Evolutionary conservation across 805 yeast genomes (phyloP).

Genomic region (Cyberlindnera nakhonratchasimensis): DNA sequence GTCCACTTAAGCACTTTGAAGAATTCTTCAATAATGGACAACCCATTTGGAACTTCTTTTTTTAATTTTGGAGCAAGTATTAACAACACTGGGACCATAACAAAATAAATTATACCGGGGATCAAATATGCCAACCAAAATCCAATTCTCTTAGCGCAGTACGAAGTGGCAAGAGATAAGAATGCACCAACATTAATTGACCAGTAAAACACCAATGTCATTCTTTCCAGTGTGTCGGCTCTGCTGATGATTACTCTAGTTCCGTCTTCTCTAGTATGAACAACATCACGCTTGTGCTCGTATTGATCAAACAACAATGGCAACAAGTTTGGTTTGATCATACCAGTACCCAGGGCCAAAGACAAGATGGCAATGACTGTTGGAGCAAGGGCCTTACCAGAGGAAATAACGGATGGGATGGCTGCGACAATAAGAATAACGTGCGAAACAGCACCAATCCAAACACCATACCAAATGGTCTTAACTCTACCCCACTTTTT

Average conservation of each 20-base stretch:
- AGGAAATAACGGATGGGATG: slow-evolving; percentile 50
- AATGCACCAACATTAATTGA: slow-evolving; percentile 75
- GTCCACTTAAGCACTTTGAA: slow-evolving; percentile 40
- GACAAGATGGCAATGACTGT: slow-evolving; percentile 40
- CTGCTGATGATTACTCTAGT: slow-evolving; percentile 68
- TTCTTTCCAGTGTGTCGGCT: slow-evolving; percentile 64
- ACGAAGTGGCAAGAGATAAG: slow-evolving; percentile 73
- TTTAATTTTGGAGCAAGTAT: slow-evolving; percentile 28
- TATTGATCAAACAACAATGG: slow-evolving; percentile 75
- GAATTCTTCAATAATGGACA: slow-evolving; percentile 43
- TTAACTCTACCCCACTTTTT: slow-evolving; percentile 69
- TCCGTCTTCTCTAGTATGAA: slow-evolving; percentile 56
- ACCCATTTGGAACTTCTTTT: slow-evolving; percentile 29
- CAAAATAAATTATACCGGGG: slow-evolving; percentile 57
- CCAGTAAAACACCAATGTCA: slow-evolving; percentile 73
- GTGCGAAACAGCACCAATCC: slow-evolving; percentile 58
- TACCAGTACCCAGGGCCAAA: slow-evolving; percentile 77
- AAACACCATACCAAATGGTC: slow-evolving; percentile 60
- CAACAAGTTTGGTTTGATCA: slow-evolving; percentile 69
- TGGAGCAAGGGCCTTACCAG: slow-evolving; percentile 59
- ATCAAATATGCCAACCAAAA: slow-evolving; percentile 73
- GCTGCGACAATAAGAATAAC: slow-evolving; percentile 67
- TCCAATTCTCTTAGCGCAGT: slow-evolving; percentile 61
- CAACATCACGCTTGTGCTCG: slow-evolving; percentile 56
- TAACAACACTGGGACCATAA: slow-evolving; percentile 48